Percentiles rank a stretch among this genome's conserved stretches.
Evolutionary conservation across 78 protist species (phyloP).

Genomic region (Diacronema lutheri): DNA sequence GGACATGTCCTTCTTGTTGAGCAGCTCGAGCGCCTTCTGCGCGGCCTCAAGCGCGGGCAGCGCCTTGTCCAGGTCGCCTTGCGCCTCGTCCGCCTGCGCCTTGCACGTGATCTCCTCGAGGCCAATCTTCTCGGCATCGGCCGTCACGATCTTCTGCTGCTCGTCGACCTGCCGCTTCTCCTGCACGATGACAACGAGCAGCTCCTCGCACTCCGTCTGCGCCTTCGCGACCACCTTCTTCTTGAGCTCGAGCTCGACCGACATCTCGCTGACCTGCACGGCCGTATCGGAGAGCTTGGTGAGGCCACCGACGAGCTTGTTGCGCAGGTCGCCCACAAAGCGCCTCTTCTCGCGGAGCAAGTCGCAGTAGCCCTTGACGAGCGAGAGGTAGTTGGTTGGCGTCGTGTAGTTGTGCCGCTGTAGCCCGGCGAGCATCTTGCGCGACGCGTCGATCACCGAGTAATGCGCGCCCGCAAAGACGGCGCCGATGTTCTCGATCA

Average conservation of each 20-base stretch:
- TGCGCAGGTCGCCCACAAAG: constrained; percentile 16
- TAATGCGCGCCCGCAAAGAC: constrained; percentile 45
- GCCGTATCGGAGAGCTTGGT: constrained; percentile 68
- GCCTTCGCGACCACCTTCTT: constrained; percentile 45
- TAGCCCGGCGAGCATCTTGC: constrained; percentile 25
- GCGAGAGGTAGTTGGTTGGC: constrained; percentile 62
- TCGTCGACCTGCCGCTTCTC: constrained; percentile 68
- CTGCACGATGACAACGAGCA: constrained; percentile 55
- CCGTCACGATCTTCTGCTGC: constrained; percentile 53
- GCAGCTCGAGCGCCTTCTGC: constrained; percentile 52
- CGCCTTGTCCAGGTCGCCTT: constrained; percentile 68
- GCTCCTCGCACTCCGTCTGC: constrained; percentile 68
- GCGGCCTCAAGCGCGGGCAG: constrained; percentile 76
- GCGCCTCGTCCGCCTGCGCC: constrained; percentile 52
- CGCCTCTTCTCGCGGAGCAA: constrained; percentile 47
- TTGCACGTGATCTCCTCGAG: constrained; percentile 54
- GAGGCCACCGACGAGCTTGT: constrained; percentile 67
- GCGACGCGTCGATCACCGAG: constrained; percentile 31
- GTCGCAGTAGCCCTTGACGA: constrained; percentile 54
- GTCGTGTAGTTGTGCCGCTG: constrained; percentile 51
- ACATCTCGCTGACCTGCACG: constrained; percentile 60
- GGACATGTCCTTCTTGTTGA: constrained; percentile 58
- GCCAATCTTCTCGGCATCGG: constrained; percentile 43
- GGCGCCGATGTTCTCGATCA: background rate
- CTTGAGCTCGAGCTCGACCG: constrained; percentile 51